Base-by-base conservation (phyloP, 2,329 filamentous ascomycete species). In the Colletotrichum phormii region DNA sequence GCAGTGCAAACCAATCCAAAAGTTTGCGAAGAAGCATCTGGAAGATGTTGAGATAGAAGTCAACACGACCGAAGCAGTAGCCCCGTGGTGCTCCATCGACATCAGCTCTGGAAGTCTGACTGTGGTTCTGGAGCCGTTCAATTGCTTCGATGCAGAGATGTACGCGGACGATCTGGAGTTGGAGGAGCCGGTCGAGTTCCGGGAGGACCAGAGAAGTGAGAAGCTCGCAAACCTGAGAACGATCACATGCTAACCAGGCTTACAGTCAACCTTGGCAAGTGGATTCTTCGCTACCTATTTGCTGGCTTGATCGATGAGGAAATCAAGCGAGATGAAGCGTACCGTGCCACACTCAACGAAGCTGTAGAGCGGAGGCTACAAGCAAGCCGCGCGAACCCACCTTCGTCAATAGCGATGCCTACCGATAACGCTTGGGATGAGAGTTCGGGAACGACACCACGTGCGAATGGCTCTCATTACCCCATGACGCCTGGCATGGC, bases 131-230 rank as follows among this genome's bases (percentile, higher is more conserved):
- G 97, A 99, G 79, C 94, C 95, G 53, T 97, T 97, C 78, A 97
- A 97, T 77, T 98, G 95, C 81, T 99, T 99, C 77, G 97, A 99
- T 82, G 97, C 95, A 18, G 97, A 99, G 79, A 93, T 98, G 82
- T 99, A 99, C 80, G 96, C 95, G 1, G 97, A 99, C 80, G 95
- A 98, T 82, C 85, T 97, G 46, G 87, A 91, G 53, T 77, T 96
- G 67, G 89, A 93, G 12, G 92, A 95, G 74, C 86, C 90, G n/a
- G 86, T 93, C 22, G 92, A 95, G 13, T 98, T 98, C 79, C 88
- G 93, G 70, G 96, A 98, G 77, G 97, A 99, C 77, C 96, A 98
- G 84, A 91, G 97, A 84, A 97, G 94, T 96, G 88, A 79, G 91
- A 22, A 22, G 7, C 35, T 60, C 26, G 57, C 33, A 15, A 8